A percentile compares a stretch with the other conserved stretches of the same genome.
These are phyloP conservation scores for Solanum aculeatissimum DNA, from an alignment of 305 asterid species.

Conservation along the genomic window DNA sequence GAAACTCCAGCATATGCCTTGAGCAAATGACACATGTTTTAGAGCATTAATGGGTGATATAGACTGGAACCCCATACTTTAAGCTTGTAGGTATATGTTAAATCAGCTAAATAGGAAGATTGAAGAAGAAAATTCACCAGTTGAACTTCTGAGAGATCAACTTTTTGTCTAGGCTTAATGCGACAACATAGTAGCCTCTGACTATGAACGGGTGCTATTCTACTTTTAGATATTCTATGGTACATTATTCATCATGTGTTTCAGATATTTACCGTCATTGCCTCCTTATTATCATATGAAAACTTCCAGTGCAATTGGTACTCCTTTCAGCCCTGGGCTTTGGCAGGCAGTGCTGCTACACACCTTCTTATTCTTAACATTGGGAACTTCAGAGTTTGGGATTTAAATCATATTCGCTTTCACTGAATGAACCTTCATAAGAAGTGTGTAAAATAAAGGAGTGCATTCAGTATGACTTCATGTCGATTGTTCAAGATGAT, in stretches of 20 bases:
- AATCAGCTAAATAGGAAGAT: not conserved
- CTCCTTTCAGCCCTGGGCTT: not conserved
- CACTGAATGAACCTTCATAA: not conserved
- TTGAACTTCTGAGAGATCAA: not conserved
- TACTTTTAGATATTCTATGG: not conserved
- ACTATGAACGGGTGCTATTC: not conserved
- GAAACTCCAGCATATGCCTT: not conserved
- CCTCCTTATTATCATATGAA: not conserved
- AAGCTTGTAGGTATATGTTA: not conserved
- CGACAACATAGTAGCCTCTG: not conserved
- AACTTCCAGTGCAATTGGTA: not conserved
- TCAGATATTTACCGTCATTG: not conserved
- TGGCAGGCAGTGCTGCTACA: not conserved
- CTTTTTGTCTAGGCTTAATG: not conserved
- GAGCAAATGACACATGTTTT: not conserved
- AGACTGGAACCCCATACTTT: not conserved
- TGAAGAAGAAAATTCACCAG: not conserved
- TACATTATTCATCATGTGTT: not conserved
- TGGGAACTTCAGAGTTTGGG: not conserved
- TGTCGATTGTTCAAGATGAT: not conserved
- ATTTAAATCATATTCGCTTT: not conserved
- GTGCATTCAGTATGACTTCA: not conserved
- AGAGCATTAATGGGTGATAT: not conserved
- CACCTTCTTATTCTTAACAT: not conserved
- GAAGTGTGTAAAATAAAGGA: not conserved